phyloP scores from a whole-genome alignment of 75 land plant genomes.

The Selaginella moellendorffii region DNA sequence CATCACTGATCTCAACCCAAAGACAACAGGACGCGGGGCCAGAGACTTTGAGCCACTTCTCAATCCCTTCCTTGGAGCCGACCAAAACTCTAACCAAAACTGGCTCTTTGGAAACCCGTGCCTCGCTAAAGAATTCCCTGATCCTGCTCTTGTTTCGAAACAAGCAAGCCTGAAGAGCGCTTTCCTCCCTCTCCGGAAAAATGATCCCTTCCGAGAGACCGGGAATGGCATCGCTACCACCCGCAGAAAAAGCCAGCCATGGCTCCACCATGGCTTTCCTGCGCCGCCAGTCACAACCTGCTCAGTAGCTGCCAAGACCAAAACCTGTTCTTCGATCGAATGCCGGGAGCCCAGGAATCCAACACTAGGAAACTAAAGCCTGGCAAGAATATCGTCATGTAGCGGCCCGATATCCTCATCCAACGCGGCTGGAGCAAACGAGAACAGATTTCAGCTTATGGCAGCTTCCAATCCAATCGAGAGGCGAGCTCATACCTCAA shows the following conservation, averaged over 20 bases:
- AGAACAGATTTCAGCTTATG: no score
- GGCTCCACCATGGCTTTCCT: neutral
- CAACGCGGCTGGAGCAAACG: no score
- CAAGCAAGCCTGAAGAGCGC: neutral
- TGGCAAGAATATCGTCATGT: no score
- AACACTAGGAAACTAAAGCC: no score
- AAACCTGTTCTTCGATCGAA: no score
- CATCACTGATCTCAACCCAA: slow-evolving; percentile 15
- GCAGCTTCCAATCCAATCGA: neutral
- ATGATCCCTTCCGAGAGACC: slow-evolving; percentile 19
- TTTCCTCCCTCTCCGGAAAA: slow-evolving; percentile 12
- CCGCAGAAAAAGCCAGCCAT: slow-evolving; percentile 1
- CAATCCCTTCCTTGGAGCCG: slow-evolving; percentile 16
- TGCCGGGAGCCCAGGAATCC: no score
- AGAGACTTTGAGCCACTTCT: slow-evolving; percentile 17
- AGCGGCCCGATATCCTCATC: no score
- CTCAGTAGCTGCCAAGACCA: neutral
- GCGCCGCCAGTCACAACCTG: neutral
- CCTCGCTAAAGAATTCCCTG: neutral
- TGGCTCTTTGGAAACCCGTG: neutral
- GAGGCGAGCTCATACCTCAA: neutral
- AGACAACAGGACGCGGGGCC: slow-evolving; percentile 21
- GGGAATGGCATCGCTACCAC: neutral
- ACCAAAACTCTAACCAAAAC: slow-evolving; percentile 21
- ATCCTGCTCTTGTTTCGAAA: slow-evolving; percentile 12